Evolutionary conservation across 1,284 basidiomycete genomes (phyloP), one percentile per base, ranked within the genome.

Genomic region (Ceratobasidium sp.): DNA sequence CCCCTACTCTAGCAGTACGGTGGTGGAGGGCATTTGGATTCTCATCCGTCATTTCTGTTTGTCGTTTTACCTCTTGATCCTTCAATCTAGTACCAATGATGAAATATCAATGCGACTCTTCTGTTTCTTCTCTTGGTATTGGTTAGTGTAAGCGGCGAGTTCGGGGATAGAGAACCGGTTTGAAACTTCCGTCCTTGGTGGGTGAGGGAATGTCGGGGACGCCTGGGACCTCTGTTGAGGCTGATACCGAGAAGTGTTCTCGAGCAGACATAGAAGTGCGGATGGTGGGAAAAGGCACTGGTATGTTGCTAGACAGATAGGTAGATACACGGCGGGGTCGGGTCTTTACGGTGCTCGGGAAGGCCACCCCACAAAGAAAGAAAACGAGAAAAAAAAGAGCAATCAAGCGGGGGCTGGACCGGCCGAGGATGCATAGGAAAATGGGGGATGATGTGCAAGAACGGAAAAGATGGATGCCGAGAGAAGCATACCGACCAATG

Each of bases 1-100:
- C 65, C 65, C 51, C 65, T 37, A 53, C 51, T 53, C 51, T 16
- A 27, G 43, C 11, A 27, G 34, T 59, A 51, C 65, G 65, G 65
- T 34, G 65, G 51, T 56, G 65, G 51, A 68, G 65, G 65, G 65
- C 65, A 68, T 68, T 68, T 68, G 65, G 65, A 53, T 41, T 68
- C 65, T 27, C 31, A 59, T n/a, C 37, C 34, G 19, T 68, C 65
- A 65, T 65, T 65, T 65, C 41, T 64, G 19, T 51, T 59, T n/a
- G n/a, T n/a, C n/a, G n/a, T 19, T 19, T 39, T 5, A 34, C 37
- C 22, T 27, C 56, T 34, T 59, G 56, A 34, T 39, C 56, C 56
- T 59, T 39, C 16, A 19, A 59, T 31, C 49, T 31, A 63, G 22
- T n/a, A n/a, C n/a, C 29, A 48, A 34, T 37, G 63, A 65, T 65